Conservation (phyloP, 495 filamentous ascomycete species). For the Corynascus novoguineensis region DNA sequence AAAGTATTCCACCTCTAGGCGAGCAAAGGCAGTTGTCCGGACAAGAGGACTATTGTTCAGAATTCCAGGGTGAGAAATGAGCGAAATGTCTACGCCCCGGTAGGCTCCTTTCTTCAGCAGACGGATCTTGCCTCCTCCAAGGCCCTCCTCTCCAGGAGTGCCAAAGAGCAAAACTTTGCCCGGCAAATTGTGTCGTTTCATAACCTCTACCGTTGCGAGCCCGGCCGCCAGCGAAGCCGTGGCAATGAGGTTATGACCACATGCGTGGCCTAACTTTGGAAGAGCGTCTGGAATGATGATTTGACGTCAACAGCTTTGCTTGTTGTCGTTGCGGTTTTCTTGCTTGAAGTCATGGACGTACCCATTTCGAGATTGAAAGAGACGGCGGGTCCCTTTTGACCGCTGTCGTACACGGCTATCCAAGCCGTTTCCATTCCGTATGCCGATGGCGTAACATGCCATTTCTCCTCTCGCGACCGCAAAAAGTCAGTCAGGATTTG, state of each 20-base stretch:
- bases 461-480: slow-evolving; percentile 40
- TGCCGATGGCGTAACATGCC: slow-evolving; percentile 50
- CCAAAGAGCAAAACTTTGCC: slow-evolving; percentile 61
- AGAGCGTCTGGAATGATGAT: slow-evolving; percentile 42
- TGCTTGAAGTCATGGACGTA: slow-evolving; percentile 19
- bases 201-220: slow-evolving; percentile 49
- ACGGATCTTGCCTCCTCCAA: slow-evolving; percentile 61
- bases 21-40: slow-evolving; percentile 45
- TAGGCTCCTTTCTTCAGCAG: slow-evolving; percentile 60
- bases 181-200: slow-evolving; percentile 42
- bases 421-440: slow-evolving; percentile 54
- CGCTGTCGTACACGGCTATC: slow-evolving; percentile 48
- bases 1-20: slow-evolving; percentile 47
- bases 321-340: neutral
- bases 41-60: slow-evolving; percentile 38
- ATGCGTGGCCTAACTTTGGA: slow-evolving; percentile 59
- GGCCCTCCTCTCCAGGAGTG: slow-evolving; percentile 63
- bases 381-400: slow-evolving; percentile 44
- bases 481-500: slow-evolving; percentile 53
- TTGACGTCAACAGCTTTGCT: neutral
- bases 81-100: slow-evolving; percentile 55
- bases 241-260: slow-evolving; percentile 66
- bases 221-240: slow-evolving; percentile 56
- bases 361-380: slow-evolving; percentile 57
- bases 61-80: slow-evolving; percentile 57